phyloP scores from a whole-genome alignment of 345 rosid species.

The Xanthoceras sorbifolium region DNA sequence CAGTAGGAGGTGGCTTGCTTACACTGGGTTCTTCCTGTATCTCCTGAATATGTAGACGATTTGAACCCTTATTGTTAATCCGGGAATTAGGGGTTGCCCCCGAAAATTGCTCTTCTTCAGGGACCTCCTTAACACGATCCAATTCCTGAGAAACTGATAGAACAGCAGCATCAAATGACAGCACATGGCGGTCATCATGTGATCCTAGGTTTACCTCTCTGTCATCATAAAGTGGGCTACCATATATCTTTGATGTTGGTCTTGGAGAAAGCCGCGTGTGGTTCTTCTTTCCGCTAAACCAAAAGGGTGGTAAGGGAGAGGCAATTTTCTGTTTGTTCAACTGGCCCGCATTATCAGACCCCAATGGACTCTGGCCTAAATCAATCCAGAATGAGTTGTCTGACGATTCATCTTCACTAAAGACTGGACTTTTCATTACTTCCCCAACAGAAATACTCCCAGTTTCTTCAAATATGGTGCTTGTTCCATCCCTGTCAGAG shows the following conservation, averaged over 20 bases:
- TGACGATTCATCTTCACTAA: conserved; percentile 94
- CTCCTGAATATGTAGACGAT: conserved; percentile 41
- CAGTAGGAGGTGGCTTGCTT: conserved; percentile 23
- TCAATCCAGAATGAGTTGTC: conserved; percentile 91
- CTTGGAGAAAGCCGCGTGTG: conserved; percentile 63
- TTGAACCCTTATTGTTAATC: conserved; percentile 29
- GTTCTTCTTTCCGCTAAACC: conserved; percentile 73
- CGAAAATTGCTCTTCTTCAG: conserved; percentile 49
- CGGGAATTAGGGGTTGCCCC: conserved; percentile 27
- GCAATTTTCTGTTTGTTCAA: conserved; percentile 56
- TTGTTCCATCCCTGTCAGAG: conserved; percentile 81
- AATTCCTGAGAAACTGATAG: conserved; percentile 83
- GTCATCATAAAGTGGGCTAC: conserved; percentile 71
- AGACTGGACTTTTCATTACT: conserved; percentile 94
- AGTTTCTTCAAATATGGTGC: conserved; percentile 92
- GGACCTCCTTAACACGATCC: conserved; percentile 52
- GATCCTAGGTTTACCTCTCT: conserved; percentile 42
- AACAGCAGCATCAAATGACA: conserved; percentile 96
- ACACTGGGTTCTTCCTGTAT: conserved; percentile 72
- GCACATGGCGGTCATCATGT: conserved; percentile 54
- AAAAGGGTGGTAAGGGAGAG: conserved; percentile 66
- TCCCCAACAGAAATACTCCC: conserved; percentile 93
- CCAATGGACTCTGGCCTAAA: conserved; percentile 94
- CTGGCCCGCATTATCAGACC: conserved; percentile 59
- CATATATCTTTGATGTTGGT: conserved; percentile 57